Evolutionary conservation across 495 filamentous ascomycete genomes (phyloP), one percentile per base, ranked within the genome.

Genomic region (Mytilinidion resinicola): DNA sequence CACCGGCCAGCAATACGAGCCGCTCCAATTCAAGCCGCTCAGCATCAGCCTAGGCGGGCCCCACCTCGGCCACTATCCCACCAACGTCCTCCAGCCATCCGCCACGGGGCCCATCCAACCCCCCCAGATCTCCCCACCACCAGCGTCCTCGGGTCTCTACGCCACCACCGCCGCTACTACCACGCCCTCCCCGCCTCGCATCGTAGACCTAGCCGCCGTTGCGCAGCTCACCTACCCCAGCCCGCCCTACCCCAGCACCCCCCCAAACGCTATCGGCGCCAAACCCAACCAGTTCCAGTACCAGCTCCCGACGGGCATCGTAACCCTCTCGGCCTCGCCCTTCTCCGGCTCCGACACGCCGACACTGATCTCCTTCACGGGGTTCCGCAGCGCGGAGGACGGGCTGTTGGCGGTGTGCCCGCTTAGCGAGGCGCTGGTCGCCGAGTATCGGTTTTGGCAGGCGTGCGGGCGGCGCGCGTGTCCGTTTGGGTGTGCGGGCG

Each of bases 361-460:
- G 1, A 62, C 62, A 55, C 44, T 66, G 1, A 35, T 15, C 9
- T 49, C 15, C 12, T 66, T 59, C 39, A 59, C 59, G 0, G 48
- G 53, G 21, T 35, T 56, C 42, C 63, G 63, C 8, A 4, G 43
- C 15, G 41, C 55, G 1, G 55, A 58, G 21, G 9, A 12, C 4
- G 58, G 58, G 3, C 37, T 65, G 14, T 39, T 65, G 17, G 63
- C 59, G 9, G 55, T 62, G 6, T 4, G 33, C 42, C 63, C 63
- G 34, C 33, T 65, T 4, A 25, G 15, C 38, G 63, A 65, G 55
- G 51, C 55, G 1, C 63, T 62, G 42, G 63, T 66, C 17, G 63
- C 58, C 9, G 63, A 66, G 34, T 66, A 66, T 39, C n/a, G 59
- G 17, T 66, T 66, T 25, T 66, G 63, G 63, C 34, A 56, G 20